phyloP scores from a whole-genome alignment of 345 rosid genomes.

The Eucalyptus fibrosa region DNA sequence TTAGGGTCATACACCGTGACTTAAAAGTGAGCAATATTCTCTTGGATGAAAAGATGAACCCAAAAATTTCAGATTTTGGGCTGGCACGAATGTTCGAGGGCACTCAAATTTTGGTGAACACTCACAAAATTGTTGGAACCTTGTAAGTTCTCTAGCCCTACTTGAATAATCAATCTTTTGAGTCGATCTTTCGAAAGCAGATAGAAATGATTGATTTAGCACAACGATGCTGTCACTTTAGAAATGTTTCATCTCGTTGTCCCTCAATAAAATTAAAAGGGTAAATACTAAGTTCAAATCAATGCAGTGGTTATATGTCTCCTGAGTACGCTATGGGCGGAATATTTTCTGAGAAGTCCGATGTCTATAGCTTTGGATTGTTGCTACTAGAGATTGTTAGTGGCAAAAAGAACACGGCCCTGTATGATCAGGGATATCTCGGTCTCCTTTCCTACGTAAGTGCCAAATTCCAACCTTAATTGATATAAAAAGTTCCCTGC shows the following conservation, averaged over 20 bases:
- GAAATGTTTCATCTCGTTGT: background rate
- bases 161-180: background rate
- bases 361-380: too few species aligned
- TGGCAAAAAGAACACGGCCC: too few species aligned
- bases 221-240: background rate
- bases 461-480: too few species aligned
- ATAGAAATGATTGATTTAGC: background rate
- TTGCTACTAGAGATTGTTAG: too few species aligned
- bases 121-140: conserved; percentile 13
- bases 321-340: too few species aligned
- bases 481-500: too few species aligned
- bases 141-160: background rate
- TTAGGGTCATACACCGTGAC: conserved; percentile 23
- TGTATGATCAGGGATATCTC: too few species aligned
- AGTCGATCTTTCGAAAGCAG: background rate
- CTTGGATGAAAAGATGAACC: conserved; percentile 14
- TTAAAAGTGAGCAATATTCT: conserved; percentile 17
- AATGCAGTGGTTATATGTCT: background rate
- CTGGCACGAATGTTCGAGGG: conserved; percentile 7
- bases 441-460: too few species aligned
- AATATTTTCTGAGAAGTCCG: too few species aligned
- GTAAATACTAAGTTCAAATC: background rate
- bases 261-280: background rate
- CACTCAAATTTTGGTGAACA: background rate
- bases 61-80: conserved; percentile 30